Base-by-base conservation (phyloP, 2,329 filamentous ascomycete species). In the Blastomyces parvus region DNA sequence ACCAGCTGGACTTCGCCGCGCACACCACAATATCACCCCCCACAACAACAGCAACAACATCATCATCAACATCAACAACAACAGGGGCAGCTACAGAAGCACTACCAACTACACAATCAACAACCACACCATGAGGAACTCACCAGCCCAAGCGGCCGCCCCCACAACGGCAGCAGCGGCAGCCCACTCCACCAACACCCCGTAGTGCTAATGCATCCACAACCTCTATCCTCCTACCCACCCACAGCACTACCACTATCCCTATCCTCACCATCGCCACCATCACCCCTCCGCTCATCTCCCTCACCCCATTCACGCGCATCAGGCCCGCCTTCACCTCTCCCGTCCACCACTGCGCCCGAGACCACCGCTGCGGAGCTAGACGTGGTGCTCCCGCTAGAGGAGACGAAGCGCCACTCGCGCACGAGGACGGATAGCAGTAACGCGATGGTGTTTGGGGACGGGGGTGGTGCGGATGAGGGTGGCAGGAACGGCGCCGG, bases 381-480 rank as follows among this genome's bases (percentile, higher is more conserved):
- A 13, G 48, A 27, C 22, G 11, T 27, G 13, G 22, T 50, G 48
- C 48, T 50, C 11, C 48, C 48, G 48, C 7, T 50, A 25, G 68
- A 71, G 38, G 69, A 70, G 30, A 70, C 71, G 59, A 71, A 69
- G 63, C 70, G 71, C 52, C 76, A 78, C 65, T 74, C 76, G 19
- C 70, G 75, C 46, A 73, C 76, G 57, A 73, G 76, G 38, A 79
- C 77, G 0, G 74, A 77, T 65, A 78, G 76, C 66, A 78, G 76
- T 63, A 77, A 80, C 68, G 78, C 78, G 63, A 80, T 82, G 58
- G 74, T 77, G 59, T 70, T 78, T 55, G 76, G 36, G 13, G 9
- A 38, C 36, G 36, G 36, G 1, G 36, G 9, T 38, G 9, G 76
- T 27, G 74, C 76, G 1, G 77, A 79, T 3, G 79, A 80, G 82